Base-by-base conservation (phyloP, 225 moss, liverwort and hornwort species). In the Bryum argenteum region DNA sequence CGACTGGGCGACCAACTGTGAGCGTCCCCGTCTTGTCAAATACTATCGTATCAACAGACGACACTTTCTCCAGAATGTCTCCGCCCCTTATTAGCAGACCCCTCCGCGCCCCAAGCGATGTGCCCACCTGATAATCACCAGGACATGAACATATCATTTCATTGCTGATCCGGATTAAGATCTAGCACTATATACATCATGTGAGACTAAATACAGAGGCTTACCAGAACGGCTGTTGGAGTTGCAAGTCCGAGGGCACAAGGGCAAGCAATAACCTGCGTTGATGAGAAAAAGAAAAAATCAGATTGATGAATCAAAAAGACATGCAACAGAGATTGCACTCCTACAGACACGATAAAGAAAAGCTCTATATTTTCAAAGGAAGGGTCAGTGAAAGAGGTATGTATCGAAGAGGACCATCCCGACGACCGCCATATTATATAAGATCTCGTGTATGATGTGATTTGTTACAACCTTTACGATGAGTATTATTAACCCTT, bases 181-280 rank as follows among this genome's bases (percentile, higher is more conserved):
- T 67, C 71, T 52, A 75, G 16, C 45, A 52, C 44, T 58, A 21
- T 67, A 67, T 26, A 44, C 11, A 70, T 43, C n/a, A 65, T 18
- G 37, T 33, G 10, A 77, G n/a, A 56, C 40, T 47, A 13, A 50
- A 59, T 16, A 48, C 18, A 51, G 23, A 72, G 5, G 55, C 82
- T 42, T 94, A 98, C 98, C 98, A 98, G 85, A 83, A 98, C 98
- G 75, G 98, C 98, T 55, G 98, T 98, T 52, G 98, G 98, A 67
- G 98, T 98, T 24, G 98, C 98, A 16, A 98, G 89, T 79, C 98
- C 98, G 74, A 98, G 91, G 18, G 98, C 98, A 87, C 98, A 98
- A 44, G 98, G 98, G 83, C 98, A 98, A 58, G 98, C 98, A 87
- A 98, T 92, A 33, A 98, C 98, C 98, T 98, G 85, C 45, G 69